phyloP scores from a whole-genome alignment of 495 filamentous ascomycete genomes.

The Podospora australis region DNA sequence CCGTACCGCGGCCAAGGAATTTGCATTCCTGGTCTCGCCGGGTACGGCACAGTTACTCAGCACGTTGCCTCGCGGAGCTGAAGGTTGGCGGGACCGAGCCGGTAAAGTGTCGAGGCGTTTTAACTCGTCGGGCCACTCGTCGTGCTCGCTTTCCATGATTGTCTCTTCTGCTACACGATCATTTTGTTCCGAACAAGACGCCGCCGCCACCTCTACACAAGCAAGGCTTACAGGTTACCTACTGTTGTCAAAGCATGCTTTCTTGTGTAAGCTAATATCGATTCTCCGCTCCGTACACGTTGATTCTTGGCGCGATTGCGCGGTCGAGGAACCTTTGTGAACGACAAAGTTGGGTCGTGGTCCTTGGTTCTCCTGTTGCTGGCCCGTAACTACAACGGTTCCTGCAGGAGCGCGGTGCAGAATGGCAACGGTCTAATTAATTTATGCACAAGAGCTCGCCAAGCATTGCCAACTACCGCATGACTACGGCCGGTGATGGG shows the following conservation, averaged over 20 bases:
- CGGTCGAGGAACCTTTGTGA: no score
- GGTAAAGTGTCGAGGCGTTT: slow-evolving; percentile 1
- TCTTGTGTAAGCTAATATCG: no score
- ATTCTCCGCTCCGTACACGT: no score
- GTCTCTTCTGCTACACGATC: background rate
- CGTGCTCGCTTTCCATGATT: background rate
- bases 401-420: slow-evolving; percentile 4
- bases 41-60: background rate
- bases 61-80: slow-evolving; percentile 1
- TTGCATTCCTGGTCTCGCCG: slow-evolving; percentile 2
- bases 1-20: slow-evolving; percentile 8
- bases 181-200: background rate
- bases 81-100: slow-evolving; percentile 6
- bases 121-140: background rate
- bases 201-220: background rate
- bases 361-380: no score
- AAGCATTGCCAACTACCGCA: slow-evolving; percentile 3
- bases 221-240: no score
- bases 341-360: no score
- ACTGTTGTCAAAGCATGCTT: no score
- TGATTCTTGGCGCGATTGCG: no score
- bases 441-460: slow-evolving; percentile 2
- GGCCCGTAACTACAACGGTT: background rate
- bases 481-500: background rate
- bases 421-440: slow-evolving; percentile 3